phyloP scores from a whole-genome alignment of 1,284 basidiomycete species.

The Tylopilus orsonianus region DNA sequence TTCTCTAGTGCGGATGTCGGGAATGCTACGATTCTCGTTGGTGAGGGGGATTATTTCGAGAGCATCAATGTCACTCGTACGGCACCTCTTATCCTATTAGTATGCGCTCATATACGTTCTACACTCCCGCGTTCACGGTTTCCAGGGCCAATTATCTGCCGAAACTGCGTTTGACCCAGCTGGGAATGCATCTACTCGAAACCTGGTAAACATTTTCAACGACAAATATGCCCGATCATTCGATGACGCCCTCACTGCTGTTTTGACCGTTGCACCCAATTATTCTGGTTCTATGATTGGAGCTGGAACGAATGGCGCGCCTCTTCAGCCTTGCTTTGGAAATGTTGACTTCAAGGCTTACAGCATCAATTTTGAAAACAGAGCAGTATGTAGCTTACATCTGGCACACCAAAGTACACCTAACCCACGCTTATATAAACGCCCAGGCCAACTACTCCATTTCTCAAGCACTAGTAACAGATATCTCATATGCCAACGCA shows the following conservation, averaged over 20 bases:
- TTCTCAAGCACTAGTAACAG: not conserved
- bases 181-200: not conserved
- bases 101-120: not conserved
- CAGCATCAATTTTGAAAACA: not conserved
- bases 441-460: not conserved
- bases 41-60: not conserved
- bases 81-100: not conserved
- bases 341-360: not conserved
- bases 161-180: not conserved
- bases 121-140: not conserved
- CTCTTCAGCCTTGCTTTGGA: not conserved
- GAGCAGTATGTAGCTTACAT: not conserved
- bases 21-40: not conserved
- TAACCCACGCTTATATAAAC: not conserved
- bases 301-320: not conserved
- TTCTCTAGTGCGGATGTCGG: not conserved
- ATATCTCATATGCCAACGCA: slow-evolving; percentile 57
- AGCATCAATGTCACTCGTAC: not conserved
- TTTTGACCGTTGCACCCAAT: not conserved
- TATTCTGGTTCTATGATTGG: not conserved
- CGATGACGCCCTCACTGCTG: not conserved
- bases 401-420: not conserved
- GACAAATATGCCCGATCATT: not conserved
- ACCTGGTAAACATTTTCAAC: not conserved
- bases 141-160: not conserved